Percentiles rank a stretch among this genome's conserved stretches.
phyloP scores from a whole-genome alignment of 1,284 basidiomycete species.

The Peniophora sp. region DNA sequence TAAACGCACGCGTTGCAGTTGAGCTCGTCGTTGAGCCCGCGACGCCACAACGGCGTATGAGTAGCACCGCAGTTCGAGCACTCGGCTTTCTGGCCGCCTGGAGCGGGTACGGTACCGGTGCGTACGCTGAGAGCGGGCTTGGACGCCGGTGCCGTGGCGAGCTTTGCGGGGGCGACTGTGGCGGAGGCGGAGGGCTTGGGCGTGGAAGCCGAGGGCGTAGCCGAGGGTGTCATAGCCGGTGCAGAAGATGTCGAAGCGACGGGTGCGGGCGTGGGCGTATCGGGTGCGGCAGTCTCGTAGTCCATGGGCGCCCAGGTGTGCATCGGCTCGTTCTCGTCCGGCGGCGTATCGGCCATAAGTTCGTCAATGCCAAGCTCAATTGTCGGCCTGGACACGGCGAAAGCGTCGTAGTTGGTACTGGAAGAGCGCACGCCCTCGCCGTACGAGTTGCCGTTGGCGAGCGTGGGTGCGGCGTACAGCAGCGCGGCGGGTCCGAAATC shows the following conservation, averaged over 20 bases:
- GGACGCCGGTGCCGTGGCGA: constrained; percentile 40
- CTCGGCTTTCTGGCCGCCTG: constrained; percentile 76
- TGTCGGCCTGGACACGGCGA: constrained; percentile 65
- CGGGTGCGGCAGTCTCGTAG: constrained; percentile 16
- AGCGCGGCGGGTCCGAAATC: constrained; percentile 73
- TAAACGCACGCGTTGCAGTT: constrained; percentile 77
- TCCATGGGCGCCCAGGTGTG: constrained; percentile 7
- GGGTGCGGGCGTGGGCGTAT: constrained; percentile 21
- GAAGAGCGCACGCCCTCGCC: constrained; percentile 57
- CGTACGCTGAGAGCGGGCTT: constrained; percentile 17
- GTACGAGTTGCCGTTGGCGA: constrained; percentile 62
- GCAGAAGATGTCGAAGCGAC: constrained; percentile 21
- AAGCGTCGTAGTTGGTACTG: constrained; percentile 32
- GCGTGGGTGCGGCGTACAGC: constrained; percentile 55
- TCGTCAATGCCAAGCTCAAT: constrained; percentile 77
- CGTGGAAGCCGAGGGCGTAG: constrained; percentile 36
- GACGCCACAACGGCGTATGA: constrained; percentile 74
- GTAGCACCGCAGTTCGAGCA: constrained; percentile 80
- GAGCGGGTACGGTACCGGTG: constrained; percentile 34
- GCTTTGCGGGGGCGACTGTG: constrained; percentile 44
- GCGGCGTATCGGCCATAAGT: constrained; percentile 40
- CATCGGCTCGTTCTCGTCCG: constrained; percentile 8
- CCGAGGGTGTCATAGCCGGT: constrained; percentile 31
- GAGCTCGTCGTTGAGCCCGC: constrained; percentile 75
- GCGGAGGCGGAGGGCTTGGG: constrained; percentile 51